Evolutionary conservation across 78 protist genomes (phyloP), one percentile per base, ranked within the genome.

Genomic region (Dictyostelium intermedium): DNA sequence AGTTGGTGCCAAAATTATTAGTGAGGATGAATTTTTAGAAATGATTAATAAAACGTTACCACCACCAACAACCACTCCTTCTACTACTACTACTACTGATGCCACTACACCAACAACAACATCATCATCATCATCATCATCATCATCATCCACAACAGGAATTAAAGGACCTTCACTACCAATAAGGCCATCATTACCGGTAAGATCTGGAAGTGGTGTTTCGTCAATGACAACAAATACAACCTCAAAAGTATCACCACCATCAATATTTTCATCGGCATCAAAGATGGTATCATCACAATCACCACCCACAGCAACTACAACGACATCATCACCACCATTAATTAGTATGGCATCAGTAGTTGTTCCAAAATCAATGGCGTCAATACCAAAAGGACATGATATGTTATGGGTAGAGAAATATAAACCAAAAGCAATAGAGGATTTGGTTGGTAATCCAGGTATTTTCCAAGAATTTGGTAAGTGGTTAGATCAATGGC

Each of bases 381-480:
- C 41, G 5, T 0, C 53, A 70, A 25, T 35, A 8, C 45, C 80
- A 27, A 63, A 43, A 63, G 94, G 94, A 4, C 84, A 89, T 39
- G 85, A 89, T 27, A 20, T 32, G 32, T 63, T 93, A 66, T 93
- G 96, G 96, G 95, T 91, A 13, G 96, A 97, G 56, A 97, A 97
- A 91, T 98, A 98, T 89, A 92, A 78, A 37, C 99, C 99, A 43
- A 1, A 5, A 11, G 0, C 18, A 14, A 0, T 43, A 41, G 23
- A 8, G 7, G 97, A 99, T 37, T 45, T 99, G 1, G 8, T 96
- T 32, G 99, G 99, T 8, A 96, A 97, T 84, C 43, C 83, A 53
- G 50, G 92, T 43, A 25, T 43, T n/a, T 73, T 87, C 13, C 27
- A 63, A 23, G 13, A 41, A 10, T 87, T 98, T 25, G 4, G 5